Evolutionary conservation across 306 rosid genomes (phyloP), one percentile per base, ranked within the genome.

Genomic region (Prunus padus): DNA sequence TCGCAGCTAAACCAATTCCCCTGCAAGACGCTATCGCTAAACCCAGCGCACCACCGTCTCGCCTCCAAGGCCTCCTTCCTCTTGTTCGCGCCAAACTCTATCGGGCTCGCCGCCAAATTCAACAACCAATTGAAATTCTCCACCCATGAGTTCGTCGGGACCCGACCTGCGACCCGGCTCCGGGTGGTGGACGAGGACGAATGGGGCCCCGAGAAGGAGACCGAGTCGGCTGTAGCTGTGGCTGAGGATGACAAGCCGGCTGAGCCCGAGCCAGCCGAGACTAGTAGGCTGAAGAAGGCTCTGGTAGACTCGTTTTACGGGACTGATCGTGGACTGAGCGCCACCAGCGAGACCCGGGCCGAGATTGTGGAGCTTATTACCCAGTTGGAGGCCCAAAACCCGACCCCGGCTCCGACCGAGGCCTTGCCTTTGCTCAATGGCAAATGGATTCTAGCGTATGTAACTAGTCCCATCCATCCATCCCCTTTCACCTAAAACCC

Each of bases 381-480:
- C 3, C 92, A 90, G 75, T 87, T 95, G 55, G 98, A 95, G 83
- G 92, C 91, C 16, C 85, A 80, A 75, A 90, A 95, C 67, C 98
- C 97, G 0, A 95, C 81, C 19, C 92, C 98, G 52, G 97, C 92
- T 22, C 97, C 98, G 55, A 89, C 96, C 1, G 97, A 95, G 28
- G 97, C 96, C n/a, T 72, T 92, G 78, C 28, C 89, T 71, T 81
- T 92, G 23, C 97, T 95, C 61, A 92, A 92, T 60, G 98, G 97
- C 54, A 95, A 90, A 77, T 95, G 97, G 98, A 90, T 95, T 86
- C 96, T 95, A 8, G 92, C 86, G 97, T 95, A 86, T 83, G 87
- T 76, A 59, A 25, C 9, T 23, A 46, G 56, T 46, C 52, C 23
- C 9, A 26, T 51, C 8, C 8, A 7, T 18, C 22, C n/a, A 15